Base-by-base conservation (phyloP, 208 protist genomes). In the Acanthamoeba sp. region DNA sequence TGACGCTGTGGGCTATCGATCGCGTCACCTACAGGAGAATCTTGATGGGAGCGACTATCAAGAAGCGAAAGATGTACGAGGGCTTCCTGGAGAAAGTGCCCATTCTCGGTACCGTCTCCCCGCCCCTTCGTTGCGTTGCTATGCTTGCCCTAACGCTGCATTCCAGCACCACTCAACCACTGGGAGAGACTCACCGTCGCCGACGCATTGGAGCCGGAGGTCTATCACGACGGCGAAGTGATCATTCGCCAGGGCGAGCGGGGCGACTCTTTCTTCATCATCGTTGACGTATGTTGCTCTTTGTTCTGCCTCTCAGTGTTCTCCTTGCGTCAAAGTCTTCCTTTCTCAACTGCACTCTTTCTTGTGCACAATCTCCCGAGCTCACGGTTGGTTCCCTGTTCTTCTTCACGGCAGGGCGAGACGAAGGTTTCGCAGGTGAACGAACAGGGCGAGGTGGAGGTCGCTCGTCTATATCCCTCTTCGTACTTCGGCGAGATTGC, bases 211-310 rank as follows among this genome's bases (percentile, higher is more conserved):
- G 80, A 96, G 42, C 66, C 89, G 14, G 57, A 36, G 5, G 29
- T 78, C 38, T 96, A 96, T 78, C 32, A 94, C 4, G 69, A 95
- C 38, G 96, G 94, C 52, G 94, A 93, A 20, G 34, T 78, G 16
- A 94, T 98, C 52, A 96, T 98, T 24, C 73, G 80, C 14, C 97
- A 98, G 84, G 97, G 97, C 62, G 97, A 98, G 0, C 36, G 34
- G 24, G 97, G 97, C 27, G 95, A 98, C 64, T 40, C 93, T 20
- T 98, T 98, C 89, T 97, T 95, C 78, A 96, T 97, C 52, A 96
- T 97, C 48, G 94, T 95, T 38, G 96, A 97, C 89, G 96, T 92
- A 76, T 27, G 4, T 16, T 27, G 69, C 16, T 80, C 32, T 50
- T 50, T 50, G 45, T 50, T 50, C 14, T 50, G 7, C 7, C 7